A percentile compares a stretch with the other conserved stretches of the same genome.
These are phyloP conservation scores for Candida sp. DNA, from an alignment of 1,139 yeast genomes.

Conservation along the genomic window DNA sequence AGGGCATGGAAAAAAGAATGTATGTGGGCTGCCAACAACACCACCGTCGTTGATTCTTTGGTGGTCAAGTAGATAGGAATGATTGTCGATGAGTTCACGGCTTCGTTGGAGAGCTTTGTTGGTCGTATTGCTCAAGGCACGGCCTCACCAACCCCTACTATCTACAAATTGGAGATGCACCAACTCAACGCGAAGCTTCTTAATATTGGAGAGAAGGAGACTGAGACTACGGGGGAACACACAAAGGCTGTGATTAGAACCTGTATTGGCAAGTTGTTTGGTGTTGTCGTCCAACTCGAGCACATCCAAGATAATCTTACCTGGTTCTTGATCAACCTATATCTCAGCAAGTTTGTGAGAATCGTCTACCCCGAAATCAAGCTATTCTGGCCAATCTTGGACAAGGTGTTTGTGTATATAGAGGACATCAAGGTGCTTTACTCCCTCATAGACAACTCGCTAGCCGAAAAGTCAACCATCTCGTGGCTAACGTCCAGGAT, in stretches of 20 bases:
- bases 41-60: neutral
- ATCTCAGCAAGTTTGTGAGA: slow-evolving; percentile 6
- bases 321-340: slow-evolving; percentile 10
- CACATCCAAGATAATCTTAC: slow-evolving; percentile 7
- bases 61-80: neutral
- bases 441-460: slow-evolving; percentile 6
- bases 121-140: neutral
- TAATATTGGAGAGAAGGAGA: neutral
- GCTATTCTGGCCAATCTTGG: slow-evolving; percentile 10
- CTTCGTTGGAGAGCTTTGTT: neutral
- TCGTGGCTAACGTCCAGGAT: slow-evolving; percentile 11
- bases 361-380: slow-evolving; percentile 5
- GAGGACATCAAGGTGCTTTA: slow-evolving; percentile 5
- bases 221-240: neutral
- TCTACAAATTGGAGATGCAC: slow-evolving; percentile 2
- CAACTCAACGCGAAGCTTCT: neutral
- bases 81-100: slow-evolving; percentile 1
- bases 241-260: neutral
- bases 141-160: neutral
- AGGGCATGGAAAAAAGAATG: too few relatives aligned
- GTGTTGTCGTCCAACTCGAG: neutral
- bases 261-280: neutral
- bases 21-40: neutral
- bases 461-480: neutral
- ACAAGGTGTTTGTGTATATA: slow-evolving; percentile 2